These are phyloP conservation scores for Cladorrhinum samala DNA, from an alignment of 495 filamentous ascomycete species.

Conservation along the genomic window DNA sequence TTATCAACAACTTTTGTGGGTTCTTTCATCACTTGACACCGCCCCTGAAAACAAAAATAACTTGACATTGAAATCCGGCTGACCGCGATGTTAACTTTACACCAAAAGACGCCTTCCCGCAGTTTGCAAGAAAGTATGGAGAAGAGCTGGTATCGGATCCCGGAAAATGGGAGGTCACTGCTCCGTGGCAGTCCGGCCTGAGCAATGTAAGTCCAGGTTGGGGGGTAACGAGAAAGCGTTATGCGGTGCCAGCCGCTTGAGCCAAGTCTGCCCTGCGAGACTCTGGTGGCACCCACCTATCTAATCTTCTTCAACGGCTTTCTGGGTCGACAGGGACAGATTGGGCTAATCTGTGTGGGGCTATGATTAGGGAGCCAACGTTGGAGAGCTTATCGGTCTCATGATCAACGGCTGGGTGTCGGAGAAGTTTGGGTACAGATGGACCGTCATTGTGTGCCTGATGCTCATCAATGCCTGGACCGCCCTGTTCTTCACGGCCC, in stretches of 20 bases:
- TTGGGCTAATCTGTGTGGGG: constrained; percentile 2
- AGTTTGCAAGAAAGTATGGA: constrained; percentile 69
- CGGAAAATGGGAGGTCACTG: constrained; percentile 57
- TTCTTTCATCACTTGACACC: neutral
- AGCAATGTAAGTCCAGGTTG: constrained; percentile 51
- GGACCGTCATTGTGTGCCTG: constrained; percentile 65
- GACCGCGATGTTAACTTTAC: neutral
- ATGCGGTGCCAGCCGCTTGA: neutral
- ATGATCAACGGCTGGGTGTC: constrained; percentile 71
- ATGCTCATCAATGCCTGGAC: constrained; percentile 61
- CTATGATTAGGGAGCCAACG: constrained; percentile 26
- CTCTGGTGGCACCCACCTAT: neutral
- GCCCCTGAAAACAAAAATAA: too few species aligned
- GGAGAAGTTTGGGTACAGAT: constrained; percentile 66
- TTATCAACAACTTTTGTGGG: constrained; percentile 54
- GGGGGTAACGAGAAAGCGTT: neutral
- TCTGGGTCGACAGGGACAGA: neutral
- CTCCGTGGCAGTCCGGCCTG: constrained; percentile 70
- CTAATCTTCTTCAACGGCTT: neutral
- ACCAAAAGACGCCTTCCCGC: constrained; percentile 44
- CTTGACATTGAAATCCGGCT: neutral
- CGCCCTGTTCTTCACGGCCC: constrained; percentile 70
- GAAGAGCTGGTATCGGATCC: constrained; percentile 43
- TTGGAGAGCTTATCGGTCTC: constrained; percentile 70
- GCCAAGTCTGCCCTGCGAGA: neutral